Conservation (phyloP, 352 stramenopile genomes). For the Sclerospora graminicola region DNA sequence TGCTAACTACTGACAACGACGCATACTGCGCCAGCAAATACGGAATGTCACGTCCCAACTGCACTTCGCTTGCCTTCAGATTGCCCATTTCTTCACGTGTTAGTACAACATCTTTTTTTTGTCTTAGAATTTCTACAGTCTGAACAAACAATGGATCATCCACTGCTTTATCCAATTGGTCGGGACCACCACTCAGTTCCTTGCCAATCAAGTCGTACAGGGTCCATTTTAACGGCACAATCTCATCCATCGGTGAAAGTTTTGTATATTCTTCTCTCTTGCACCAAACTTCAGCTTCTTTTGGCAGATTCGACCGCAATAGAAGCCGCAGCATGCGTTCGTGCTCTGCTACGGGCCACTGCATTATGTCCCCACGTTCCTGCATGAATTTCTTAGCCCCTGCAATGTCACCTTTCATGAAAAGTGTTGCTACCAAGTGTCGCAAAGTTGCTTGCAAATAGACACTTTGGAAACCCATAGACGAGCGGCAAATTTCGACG, state of each 20-base stretch:
- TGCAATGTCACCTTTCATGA: conserved; percentile 48
- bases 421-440: conserved; percentile 48
- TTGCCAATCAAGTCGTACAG: conserved; percentile 59
- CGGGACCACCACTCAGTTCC: conserved; percentile 30
- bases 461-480: conserved; percentile 64
- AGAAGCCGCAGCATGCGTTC: conserved; percentile 58
- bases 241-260: conserved; percentile 48
- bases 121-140: conserved; percentile 40
- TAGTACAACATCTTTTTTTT: conserved; percentile 47
- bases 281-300: conserved; percentile 36
- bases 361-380: conserved; percentile 60
- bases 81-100: conserved; percentile 38
- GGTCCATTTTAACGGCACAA: conserved; percentile 54
- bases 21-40: conserved; percentile 66
- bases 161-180: conserved; percentile 26
- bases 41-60: conserved; percentile 53
- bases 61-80: conserved; percentile 33
- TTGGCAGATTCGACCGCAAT: conserved; percentile 40
- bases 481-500: conserved; percentile 64
- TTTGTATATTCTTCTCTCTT: conserved; percentile 43
- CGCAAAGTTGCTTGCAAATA: conserved; percentile 52
- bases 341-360: conserved; percentile 57
- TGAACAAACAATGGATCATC: conserved; percentile 51
- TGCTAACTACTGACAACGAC: conserved; percentile 40
- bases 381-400: conserved; percentile 46